Evolutionary conservation across 192 early-diverging fungal genomes (phyloP), one percentile per base, ranked within the genome.

Genomic region (Physocladia obscura): DNA sequence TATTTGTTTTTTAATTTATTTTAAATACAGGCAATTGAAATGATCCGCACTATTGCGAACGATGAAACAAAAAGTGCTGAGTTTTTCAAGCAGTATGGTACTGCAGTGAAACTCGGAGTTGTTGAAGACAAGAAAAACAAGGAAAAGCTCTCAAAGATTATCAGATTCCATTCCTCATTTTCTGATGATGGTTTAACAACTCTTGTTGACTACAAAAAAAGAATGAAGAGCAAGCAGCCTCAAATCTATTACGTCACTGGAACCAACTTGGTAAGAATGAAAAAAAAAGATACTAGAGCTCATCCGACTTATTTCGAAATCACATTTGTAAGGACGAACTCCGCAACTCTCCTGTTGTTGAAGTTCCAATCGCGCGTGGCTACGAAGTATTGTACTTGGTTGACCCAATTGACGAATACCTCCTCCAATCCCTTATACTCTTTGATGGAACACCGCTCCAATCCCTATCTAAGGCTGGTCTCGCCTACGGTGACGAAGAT

Each of bases 151-250:
- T 68, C 87, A 17, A 84, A 90, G 67, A 84, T 98, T 27, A 77
- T 99, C 62, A 87, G 94, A 36, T 98, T 90, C 70, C 78, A 84
- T 58, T 84, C 89, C 30, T 93, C 94, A 0, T 58, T 57, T 62
- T 34, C 31, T 3, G 63, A 69, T 2, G 72, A 64, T 30, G 32
- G 44, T 24, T 3, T 63, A 44, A 85, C 86, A 39, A 86, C 82
- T 57, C 65, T 94, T 4, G 86, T 88, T 59, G 86, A 87, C 44
- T 99, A 99, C 71, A 83, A 96, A 38, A 78, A 79, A 34, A 83
- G 92, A 57, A 97, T 97, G 94, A 92, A 93, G 78, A 85, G 85
- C 55, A 89, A 86, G 39, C 97, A 99, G 80, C 89, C 91, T 61
- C 82, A 90, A 62, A 95, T 99, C 57, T 97, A 90, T 72, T 95